These are phyloP conservation scores for Logfia minima DNA, from an alignment of 129 eudicot species.

Conservation along the genomic window DNA sequence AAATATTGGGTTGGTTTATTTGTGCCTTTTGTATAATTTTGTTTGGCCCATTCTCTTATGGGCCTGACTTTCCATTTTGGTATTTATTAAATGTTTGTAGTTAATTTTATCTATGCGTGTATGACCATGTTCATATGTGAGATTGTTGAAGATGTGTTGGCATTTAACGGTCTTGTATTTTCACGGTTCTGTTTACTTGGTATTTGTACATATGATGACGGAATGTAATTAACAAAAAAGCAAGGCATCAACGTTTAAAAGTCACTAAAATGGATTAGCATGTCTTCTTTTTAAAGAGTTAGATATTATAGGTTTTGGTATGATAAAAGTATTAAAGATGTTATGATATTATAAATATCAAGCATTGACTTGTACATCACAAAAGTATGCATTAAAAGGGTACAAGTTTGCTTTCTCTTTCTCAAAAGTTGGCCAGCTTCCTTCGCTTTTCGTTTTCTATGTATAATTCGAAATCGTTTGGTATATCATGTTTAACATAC, in stretches of 20 bases:
- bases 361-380: slow-evolving; percentile 5
- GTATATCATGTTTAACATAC: background rate
- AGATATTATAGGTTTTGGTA: background rate
- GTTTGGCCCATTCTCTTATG: too few relatives aligned
- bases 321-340: background rate
- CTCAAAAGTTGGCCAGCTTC: slow-evolving; percentile 15
- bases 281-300: background rate
- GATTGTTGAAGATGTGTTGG: too few relatives aligned
- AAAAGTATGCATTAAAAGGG: slow-evolving; percentile 3
- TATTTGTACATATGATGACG: background rate
- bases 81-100: too few relatives aligned
- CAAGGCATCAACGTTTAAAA: slow-evolving; percentile 3
- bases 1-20: too few relatives aligned
- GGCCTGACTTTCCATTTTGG: too few relatives aligned
- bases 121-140: too few relatives aligned
- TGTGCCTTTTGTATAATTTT: too few relatives aligned
- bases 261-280: background rate
- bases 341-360: background rate
- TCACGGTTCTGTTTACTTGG: too few relatives aligned
- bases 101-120: too few relatives aligned
- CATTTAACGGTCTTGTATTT: too few relatives aligned
- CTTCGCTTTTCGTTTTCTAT: background rate
- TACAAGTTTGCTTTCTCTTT: slow-evolving; percentile 17
- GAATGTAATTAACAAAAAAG: slow-evolving; percentile 5
- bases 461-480: background rate